Base-by-base conservation (phyloP, 2,329 filamentous ascomycete species). In the Endocalyx cinctus region DNA sequence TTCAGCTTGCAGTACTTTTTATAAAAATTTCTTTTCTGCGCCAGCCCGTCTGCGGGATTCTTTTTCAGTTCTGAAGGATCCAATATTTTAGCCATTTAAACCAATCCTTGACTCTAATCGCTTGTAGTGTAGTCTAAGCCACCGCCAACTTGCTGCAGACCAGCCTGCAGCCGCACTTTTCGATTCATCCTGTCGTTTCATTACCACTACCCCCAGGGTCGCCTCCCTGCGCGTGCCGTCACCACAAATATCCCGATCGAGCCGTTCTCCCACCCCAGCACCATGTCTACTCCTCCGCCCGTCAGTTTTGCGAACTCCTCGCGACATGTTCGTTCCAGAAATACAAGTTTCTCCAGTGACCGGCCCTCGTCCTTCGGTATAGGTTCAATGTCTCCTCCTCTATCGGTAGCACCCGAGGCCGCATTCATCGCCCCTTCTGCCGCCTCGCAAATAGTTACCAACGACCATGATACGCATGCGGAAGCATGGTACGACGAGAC, bases 361-460 rank as follows among this genome's bases (percentile, higher is more conserved):
- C 67, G 76, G 39, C 77, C 80, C 16, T 85, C 82, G 5, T 65
- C 72, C 42, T 68, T 74, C 42, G 66, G 62, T 57, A 66, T 69
- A 52, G 72, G 72, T 50, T 63, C 84, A 31, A 70, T 77, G 58
- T 76, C 79, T 29, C 84, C 85, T 33, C 84, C 87, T 13, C 58
- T 75, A 20, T 67, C 69, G 31, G 74, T 90, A 37, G 80, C 80
- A 28, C 92, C 90, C 8, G 70, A 83, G 45, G 82, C 92, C 18
- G 85, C 81, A 13, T 98, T 94, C 63, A 89, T 98, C 51, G 89
- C 90, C 29, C 72, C 79, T 19, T 83, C 87, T 28, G 87, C 90
- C 38, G 92, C 90, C 32, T 88, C 87, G 13, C 87, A 96, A 57
- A 90, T 94, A 42, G 82, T 97, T 48, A 90, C 87, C 38, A 87